Percentiles rank a stretch among this genome's conserved stretches.
Evolutionary conservation across 768 basidiomycete genomes (phyloP).

Genomic region (Amanita phalloides): DNA sequence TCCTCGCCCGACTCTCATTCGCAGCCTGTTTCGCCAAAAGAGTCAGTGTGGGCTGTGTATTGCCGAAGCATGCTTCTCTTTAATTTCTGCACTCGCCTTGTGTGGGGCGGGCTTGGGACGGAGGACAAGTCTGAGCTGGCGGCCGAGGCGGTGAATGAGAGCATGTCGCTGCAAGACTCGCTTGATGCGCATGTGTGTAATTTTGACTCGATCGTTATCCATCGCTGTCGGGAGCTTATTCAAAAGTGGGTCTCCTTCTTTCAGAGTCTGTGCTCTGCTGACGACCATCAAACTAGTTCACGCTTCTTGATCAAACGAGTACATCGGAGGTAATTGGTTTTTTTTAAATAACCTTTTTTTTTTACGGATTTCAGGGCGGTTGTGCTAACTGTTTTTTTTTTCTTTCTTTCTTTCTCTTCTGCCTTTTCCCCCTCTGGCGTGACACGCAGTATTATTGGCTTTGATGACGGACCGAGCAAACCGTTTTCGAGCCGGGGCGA

Average conservation of each 20-base stretch:
- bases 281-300: slow-evolving; percentile 24
- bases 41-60: slow-evolving; percentile 74
- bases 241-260: slow-evolving; percentile 54
- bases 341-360: not conserved
- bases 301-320: slow-evolving; percentile 13
- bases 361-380: not conserved
- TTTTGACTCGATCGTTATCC: slow-evolving; percentile 55
- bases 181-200: slow-evolving; percentile 63
- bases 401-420: too few relatives aligned
- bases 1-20: slow-evolving; percentile 14
- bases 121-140: slow-evolving; percentile 52
- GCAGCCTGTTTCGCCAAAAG: slow-evolving; percentile 49
- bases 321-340: not conserved
- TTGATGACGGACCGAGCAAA: not conserved
- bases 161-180: slow-evolving; percentile 54
- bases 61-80: slow-evolving; percentile 77
- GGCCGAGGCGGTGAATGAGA: slow-evolving; percentile 55
- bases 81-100: slow-evolving; percentile 54
- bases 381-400: not conserved
- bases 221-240: slow-evolving; percentile 59
- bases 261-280: slow-evolving; percentile 35
- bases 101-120: slow-evolving; percentile 26
- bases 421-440: too few relatives aligned
- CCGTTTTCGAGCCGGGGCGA: slow-evolving; percentile 51
- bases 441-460: not conserved